Evolutionary conservation across 257 asterid species (phyloP).

Genomic region (Petunia axillaris): DNA sequence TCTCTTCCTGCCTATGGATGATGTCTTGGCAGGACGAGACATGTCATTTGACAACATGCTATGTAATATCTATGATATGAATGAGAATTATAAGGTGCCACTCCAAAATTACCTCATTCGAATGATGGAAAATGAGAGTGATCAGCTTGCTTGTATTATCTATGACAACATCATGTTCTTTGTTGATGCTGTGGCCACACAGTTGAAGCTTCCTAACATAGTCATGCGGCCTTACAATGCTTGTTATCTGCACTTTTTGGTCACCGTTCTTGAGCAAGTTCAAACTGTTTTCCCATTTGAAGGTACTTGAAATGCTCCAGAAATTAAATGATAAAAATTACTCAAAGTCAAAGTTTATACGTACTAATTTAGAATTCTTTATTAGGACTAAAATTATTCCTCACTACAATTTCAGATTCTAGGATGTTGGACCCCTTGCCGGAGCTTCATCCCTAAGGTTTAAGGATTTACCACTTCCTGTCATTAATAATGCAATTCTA

Average conservation of each 20-base stretch:
- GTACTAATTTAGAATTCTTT: too few relatives aligned
- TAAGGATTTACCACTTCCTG: slow-evolving; percentile 35
- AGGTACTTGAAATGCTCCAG: not conserved
- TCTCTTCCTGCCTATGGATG: slow-evolving; percentile 33
- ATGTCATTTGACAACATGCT: not conserved
- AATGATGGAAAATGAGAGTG: slow-evolving; percentile 31
- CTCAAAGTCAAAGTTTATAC: too few relatives aligned
- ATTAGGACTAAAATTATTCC: not conserved
- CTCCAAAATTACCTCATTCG: slow-evolving; percentile 36
- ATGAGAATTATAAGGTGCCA: slow-evolving; percentile 39
- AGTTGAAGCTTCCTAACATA: slow-evolving; percentile 47
- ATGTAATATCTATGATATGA: slow-evolving; percentile 13
- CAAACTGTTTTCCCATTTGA: too few relatives aligned
- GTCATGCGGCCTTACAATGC: slow-evolving; percentile 45
- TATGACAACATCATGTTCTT: slow-evolving; percentile 52
- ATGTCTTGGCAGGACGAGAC: slow-evolving; percentile 8
- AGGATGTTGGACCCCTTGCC: slow-evolving; percentile 40
- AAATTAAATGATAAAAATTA: not conserved
- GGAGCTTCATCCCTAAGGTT: slow-evolving; percentile 37
- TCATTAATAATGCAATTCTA: not conserved
- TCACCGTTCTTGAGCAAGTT: slow-evolving; percentile 32
- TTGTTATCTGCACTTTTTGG: slow-evolving; percentile 35
- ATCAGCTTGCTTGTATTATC: slow-evolving; percentile 41
- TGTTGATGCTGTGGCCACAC: slow-evolving; percentile 38
- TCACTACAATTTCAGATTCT: slow-evolving; percentile 36